These are phyloP conservation scores for Agrocybe chaxingu DNA, from an alignment of 768 basidiomycete genomes.

Conservation along the genomic window DNA sequence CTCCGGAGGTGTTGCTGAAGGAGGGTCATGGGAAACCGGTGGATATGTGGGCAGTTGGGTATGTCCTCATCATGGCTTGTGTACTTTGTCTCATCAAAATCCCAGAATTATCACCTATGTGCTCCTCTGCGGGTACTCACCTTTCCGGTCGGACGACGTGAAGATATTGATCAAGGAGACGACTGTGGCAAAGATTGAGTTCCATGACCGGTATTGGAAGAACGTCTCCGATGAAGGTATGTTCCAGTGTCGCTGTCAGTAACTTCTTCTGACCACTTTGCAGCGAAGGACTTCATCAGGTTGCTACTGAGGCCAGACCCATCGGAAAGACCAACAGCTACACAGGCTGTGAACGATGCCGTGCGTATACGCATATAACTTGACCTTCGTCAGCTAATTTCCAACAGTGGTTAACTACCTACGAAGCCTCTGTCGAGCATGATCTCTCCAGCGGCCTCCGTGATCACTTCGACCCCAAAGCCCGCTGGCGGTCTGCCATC, in stretches of 20 bases:
- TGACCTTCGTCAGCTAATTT: not conserved
- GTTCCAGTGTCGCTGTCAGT: conserved; percentile 9
- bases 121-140: conserved; percentile 91
- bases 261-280: not conserved
- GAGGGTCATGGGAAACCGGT: conserved; percentile 90
- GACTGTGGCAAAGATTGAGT: conserved; percentile 79
- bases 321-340: conserved; percentile 64
- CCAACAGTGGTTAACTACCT: conserved; percentile 69
- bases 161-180: conserved; percentile 79
- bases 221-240: conserved; percentile 78
- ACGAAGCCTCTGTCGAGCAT: conserved; percentile 63
- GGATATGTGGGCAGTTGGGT: conserved; percentile 95
- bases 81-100: not conserved
- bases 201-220: conserved; percentile 94
- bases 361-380: conserved; percentile 34
- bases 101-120: conserved; percentile 91
- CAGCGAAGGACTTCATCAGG: conserved; percentile 85
- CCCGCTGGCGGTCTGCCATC: conserved; percentile 74
- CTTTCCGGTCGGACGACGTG: conserved; percentile 84
- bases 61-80: conserved; percentile 18
- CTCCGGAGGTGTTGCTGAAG: conserved; percentile 82
- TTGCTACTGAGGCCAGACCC: conserved; percentile 72
- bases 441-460: conserved; percentile 74
- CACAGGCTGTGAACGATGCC: conserved; percentile 63
- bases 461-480: conserved; percentile 77